Evolutionary conservation across 768 basidiomycete species (phyloP), one percentile per base, ranked within the genome.

Genomic region (Phanerodontia chrysosporium): DNA sequence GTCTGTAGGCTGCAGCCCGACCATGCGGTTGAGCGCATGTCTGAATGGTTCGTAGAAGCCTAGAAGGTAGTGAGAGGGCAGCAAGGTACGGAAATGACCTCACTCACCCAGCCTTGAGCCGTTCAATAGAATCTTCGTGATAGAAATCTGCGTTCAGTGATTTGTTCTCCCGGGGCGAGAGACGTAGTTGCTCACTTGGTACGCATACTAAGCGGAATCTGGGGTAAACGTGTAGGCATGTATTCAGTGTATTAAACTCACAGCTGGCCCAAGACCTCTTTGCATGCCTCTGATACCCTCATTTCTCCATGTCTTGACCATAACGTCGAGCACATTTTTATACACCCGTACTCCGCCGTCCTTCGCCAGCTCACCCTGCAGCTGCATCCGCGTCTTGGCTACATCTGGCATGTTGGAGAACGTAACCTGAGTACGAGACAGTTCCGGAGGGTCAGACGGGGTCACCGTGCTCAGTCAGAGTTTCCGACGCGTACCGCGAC

Each of bases 31-130:
- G 52, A 92, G 69, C 2, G 72, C 72, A 59, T 76, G 80, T 59
- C 97, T 82, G 58, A 98, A 83, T 1, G 95, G 96, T 70, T 99
- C 97, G 69, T 97, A 99, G 69, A 99, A 96, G 4, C 97, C 96
- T 92, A 63, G 1, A n/a, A 24, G 24, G 18, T 45, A 25, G 51
- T 46, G 27, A 22, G 32, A 25, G 21, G 24, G 35, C 27, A 45
- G 49, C 49, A 28, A 29, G 16, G 36, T 25, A n/a, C 45, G 35
- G 28, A 57, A 60, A 32, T 57, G 63, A 42, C 24, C 44, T 21
- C 5, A 55, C 68, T 25, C 64, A 92, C 92, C 92, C 57, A 97
- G 77, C 58, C 95, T 85, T 24, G 91, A 95, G 6, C 95, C 94
- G 65, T 97, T 98, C 64, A 98, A 76, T 28, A 97, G 80, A 51